A percentile compares a stretch with the other conserved stretches of the same genome.
phyloP scores from a whole-genome alignment of 1,284 basidiomycete species.

The Cutaneotrichosporon arboriforme region DNA sequence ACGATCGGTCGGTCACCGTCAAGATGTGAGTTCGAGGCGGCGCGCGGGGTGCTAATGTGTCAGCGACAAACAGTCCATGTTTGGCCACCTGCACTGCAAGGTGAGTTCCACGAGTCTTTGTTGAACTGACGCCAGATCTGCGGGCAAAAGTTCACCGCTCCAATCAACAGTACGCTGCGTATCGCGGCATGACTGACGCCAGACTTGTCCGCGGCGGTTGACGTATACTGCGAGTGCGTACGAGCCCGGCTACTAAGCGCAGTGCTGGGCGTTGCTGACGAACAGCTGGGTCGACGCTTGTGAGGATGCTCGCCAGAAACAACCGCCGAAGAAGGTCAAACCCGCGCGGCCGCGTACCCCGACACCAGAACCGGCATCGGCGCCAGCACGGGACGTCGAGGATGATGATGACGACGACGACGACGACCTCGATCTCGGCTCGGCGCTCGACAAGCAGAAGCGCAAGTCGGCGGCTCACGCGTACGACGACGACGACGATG shows the following conservation, averaged over 20 bases:
- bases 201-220: slow-evolving; percentile 43
- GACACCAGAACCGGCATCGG: slow-evolving; percentile 10
- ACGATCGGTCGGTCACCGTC: slow-evolving; percentile 41
- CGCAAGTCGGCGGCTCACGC: slow-evolving; percentile 14
- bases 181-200: background rate
- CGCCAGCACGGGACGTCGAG: slow-evolving; percentile 49
- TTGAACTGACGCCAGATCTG: slow-evolving; percentile 21
- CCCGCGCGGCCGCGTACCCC: slow-evolving; percentile 6
- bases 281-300: slow-evolving; percentile 46
- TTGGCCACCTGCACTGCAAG: slow-evolving; percentile 38
- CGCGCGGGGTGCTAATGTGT: slow-evolving; percentile 1
- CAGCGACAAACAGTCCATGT: slow-evolving; percentile 42
- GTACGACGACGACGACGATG: slow-evolving; percentile 16
- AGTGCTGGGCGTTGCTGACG: slow-evolving; percentile 2
- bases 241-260: too few relatives aligned
- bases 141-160: slow-evolving; percentile 34
- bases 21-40: slow-evolving; percentile 31
- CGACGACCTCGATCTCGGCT: slow-evolving; percentile 51
- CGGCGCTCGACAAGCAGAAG: background rate
- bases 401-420: slow-evolving; percentile 63
- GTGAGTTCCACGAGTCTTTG: background rate
- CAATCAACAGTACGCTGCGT: slow-evolving; percentile 38
- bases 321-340: slow-evolving; percentile 27
- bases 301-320: slow-evolving; percentile 37
- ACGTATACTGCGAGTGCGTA: slow-evolving; percentile 44